Base-by-base conservation (phyloP, 495 filamentous ascomycete species). In the Polyplosphaeria fusca region DNA sequence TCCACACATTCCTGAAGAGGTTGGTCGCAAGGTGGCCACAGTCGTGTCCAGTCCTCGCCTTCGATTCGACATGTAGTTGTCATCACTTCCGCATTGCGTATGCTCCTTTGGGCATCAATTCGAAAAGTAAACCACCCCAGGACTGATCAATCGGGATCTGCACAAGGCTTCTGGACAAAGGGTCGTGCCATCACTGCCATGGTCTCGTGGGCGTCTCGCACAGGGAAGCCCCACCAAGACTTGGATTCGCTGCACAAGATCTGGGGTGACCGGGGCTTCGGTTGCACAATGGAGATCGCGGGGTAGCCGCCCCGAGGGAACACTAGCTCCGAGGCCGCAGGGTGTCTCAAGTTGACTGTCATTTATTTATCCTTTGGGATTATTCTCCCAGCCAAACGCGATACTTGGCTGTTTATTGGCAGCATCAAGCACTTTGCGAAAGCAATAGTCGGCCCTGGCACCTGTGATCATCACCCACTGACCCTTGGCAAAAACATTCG, bases 271-370 rank as follows among this genome's bases (percentile, higher is more conserved):
- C 46, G 47, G 56, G 60, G 55, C 13, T n/a, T 5, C 14, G 42
- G 32, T 43, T 24, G 26, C 55, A 44, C 40, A 20, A 27, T 55
- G 51, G 55, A 55, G 55, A 60, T 64, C 55, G 61, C 61, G 61
- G 61, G 61, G 61, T 64, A 64, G 13, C 18, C 24, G 44, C 38
- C 26, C 45, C 51, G 55, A 44, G 61, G 56, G 50, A 38, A 41
- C 27, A 39, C 19, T 20, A 16, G 5, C 32, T 55, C 54, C 55
- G 60, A 22, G 24, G 26, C 45, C 38, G 32, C 51, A 51, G 32
- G 32, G 27, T 27, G 61, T 64, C 61, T 64, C 61, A 60, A 47
- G 49, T 64, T 60, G 18, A 55, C 22, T 9, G 49, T 64, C 55
- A 55, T 64, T 28, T 55, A 64, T 60, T 55, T 40, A 50, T 39